These are phyloP conservation scores for Withania somnifera DNA, from an alignment of 305 asterid genomes.

Conservation along the genomic window DNA sequence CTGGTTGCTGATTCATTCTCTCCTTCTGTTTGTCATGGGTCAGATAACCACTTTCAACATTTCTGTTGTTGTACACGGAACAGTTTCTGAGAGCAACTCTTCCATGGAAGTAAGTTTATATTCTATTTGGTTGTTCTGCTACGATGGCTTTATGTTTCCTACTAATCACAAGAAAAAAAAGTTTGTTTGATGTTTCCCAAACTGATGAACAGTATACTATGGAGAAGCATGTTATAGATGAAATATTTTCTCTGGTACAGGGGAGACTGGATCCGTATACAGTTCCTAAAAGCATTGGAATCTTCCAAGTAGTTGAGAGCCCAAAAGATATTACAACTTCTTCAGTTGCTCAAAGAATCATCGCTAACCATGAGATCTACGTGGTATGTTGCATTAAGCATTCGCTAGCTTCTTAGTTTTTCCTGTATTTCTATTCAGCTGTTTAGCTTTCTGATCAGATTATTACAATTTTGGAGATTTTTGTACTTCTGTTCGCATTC, in stretches of 20 bases:
- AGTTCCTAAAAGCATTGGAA: conserved; percentile 69
- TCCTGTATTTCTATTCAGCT: background rate
- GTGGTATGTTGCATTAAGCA: conserved; percentile 46
- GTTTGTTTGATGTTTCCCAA: background rate
- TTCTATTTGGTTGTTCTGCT: background rate
- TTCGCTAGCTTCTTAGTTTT: background rate
- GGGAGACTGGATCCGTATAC: conserved; percentile 56
- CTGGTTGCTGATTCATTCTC: background rate
- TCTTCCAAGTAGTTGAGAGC: conserved; percentile 63
- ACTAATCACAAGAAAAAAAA: background rate
- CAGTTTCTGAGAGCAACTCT: conserved; percentile 61
- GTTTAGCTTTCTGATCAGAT: background rate
- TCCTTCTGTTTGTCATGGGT: background rate
- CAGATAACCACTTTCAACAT: conserved; percentile 83
- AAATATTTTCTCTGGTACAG: conserved; percentile 27
- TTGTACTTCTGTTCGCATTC: background rate
- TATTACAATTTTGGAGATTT: background rate
- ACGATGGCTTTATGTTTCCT: background rate
- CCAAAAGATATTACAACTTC: conserved; percentile 70
- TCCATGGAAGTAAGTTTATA: conserved; percentile 37
- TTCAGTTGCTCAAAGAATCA: conserved; percentile 69
- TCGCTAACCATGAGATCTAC: conserved; percentile 74
- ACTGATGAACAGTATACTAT: background rate
- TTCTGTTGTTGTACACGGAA: conserved; percentile 75
- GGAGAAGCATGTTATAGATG: conserved; percentile 1